Evolutionary conservation across 352 stramenopile genomes (phyloP), one percentile per base, ranked within the genome.

Genomic region (Lagenidium sp.): DNA sequence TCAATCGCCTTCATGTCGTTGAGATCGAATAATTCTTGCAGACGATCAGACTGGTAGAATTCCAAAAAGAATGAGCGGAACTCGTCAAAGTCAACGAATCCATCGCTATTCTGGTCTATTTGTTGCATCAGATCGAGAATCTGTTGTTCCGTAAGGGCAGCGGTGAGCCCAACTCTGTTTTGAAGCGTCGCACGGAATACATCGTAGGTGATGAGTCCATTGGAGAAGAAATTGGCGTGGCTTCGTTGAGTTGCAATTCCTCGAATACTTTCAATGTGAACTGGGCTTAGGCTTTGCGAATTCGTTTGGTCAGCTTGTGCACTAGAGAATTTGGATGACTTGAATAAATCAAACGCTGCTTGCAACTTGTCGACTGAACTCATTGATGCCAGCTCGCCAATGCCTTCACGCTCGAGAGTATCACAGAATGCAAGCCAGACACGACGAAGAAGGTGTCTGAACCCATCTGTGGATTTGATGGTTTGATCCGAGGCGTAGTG

Each of bases 51-150:
- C 4, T 71, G 73, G 38, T 71, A 85, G 38, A 85, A 85, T 44
- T 90, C 74, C 10, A 67, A 72, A 45, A 96, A 96, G 34, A 94
- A 86, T 4, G 66, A 68, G 32, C 75, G 76, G 49, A 97, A 97
- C 53, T 97, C 88, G 22, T 85, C 61, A 43, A 94, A 90, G 47
- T 93, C 70, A 8, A 97, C 87, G 16, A 93, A 68, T 2, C 82
- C 85, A 41, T 96, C 86, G 40, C 85, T 68, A 30, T 97, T 93
- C 36, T 85, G 70, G 53, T 97, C 88, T 44, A 96, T 79, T 37
- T 90, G 75, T 45, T 94, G 74, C 88, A 97, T 97, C 19, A 97
- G 53, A 50, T 97, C 88, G 20, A 96, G 95, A 15, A 96, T 91
- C 55, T 96, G 83, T 36, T 93, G 77, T 49, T 93, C 82, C 12